Percentiles rank a stretch among this genome's conserved stretches.
Evolutionary conservation across 2,329 filamentous ascomycete species (phyloP).

Genomic region (Penicillium sp.): DNA sequence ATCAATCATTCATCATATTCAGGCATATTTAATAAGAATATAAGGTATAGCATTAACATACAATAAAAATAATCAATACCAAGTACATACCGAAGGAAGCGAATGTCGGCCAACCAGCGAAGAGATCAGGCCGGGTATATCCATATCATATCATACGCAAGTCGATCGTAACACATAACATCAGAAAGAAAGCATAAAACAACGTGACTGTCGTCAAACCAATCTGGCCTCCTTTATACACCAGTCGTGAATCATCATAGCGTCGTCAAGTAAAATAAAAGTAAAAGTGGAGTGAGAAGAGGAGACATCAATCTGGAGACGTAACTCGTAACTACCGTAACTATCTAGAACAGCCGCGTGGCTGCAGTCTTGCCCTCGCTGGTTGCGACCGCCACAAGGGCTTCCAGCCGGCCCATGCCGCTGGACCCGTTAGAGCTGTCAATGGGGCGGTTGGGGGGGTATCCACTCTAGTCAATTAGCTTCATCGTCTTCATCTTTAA

Average conservation of each 20-base stretch:
- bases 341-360: conserved; percentile 28
- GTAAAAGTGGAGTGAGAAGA: conserved; percentile 2
- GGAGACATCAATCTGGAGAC: too few species aligned
- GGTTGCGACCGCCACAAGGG: conserved; percentile 48
- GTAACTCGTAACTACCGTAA: too few species aligned
- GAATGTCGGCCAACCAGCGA: background rate
- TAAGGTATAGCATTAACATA: too few species aligned
- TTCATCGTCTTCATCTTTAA: background rate
- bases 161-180: background rate
- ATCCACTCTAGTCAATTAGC: conserved; percentile 19
- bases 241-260: too few species aligned
- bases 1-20: background rate
- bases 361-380: conserved; percentile 39
- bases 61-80: background rate
- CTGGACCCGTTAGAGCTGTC: conserved; percentile 26
- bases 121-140: background rate
- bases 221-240: too few species aligned
- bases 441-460: conserved; percentile 23
- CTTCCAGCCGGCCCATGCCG: conserved; percentile 47
- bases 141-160: background rate
- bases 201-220: too few species aligned
- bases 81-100: background rate
- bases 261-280: too few species aligned
- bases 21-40: too few species aligned
- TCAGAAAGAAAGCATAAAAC: background rate